Conservation (phyloP, 139 green algal genomes). For the Chlorella ohadii region DNA sequence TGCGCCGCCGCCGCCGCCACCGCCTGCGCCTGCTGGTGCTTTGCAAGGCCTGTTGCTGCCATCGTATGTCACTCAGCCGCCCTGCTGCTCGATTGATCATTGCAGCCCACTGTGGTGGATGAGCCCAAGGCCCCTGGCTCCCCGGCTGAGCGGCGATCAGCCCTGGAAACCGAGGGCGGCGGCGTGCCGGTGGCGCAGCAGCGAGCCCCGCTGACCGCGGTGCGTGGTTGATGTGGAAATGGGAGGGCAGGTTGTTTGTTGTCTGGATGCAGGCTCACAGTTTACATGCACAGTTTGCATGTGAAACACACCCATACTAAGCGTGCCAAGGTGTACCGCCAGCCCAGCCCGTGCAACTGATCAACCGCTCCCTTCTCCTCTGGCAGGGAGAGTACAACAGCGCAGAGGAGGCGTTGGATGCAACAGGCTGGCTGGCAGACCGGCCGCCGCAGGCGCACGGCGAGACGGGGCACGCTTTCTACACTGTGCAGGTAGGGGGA, state of each 20-base stretch:
- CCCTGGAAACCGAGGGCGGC: background rate
- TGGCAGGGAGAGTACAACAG: background rate
- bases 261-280: too few relatives aligned
- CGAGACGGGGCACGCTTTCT: slow-evolving; percentile 40
- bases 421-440: slow-evolving; percentile 35
- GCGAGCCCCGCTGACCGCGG: background rate
- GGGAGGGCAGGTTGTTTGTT: too few relatives aligned
- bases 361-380: too few relatives aligned
- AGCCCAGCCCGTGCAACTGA: too few relatives aligned
- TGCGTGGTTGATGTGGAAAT: too few relatives aligned
- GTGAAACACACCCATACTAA: background rate
- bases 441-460: slow-evolving; percentile 13
- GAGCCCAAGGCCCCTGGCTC: background rate
- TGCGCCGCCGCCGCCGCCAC: too few relatives aligned
- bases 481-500: slow-evolving; percentile 47
- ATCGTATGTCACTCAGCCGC: background rate
- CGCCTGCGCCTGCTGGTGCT: background rate
- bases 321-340: too few relatives aligned
- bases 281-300: background rate
- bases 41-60: background rate
- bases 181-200: background rate
- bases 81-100: too few relatives aligned
- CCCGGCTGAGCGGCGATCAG: background rate
- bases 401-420: slow-evolving; percentile 37
- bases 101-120: slow-evolving; percentile 15